Evolutionary conservation across 169 alveolate genomes (phyloP).

Genomic region (Eimeria maxima): DNA sequence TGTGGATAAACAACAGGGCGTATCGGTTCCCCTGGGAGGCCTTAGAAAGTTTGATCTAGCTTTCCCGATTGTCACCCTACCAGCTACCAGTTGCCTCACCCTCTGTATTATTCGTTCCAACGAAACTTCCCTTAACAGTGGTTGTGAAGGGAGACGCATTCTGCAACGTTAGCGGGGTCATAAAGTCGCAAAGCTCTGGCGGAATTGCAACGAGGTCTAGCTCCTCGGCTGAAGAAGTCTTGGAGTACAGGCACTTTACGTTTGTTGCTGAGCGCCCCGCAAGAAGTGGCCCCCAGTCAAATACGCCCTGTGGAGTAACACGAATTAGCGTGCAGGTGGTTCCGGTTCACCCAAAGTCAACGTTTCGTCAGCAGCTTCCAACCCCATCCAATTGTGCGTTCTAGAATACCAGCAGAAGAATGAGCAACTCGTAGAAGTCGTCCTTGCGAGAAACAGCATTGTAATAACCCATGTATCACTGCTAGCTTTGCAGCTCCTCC

Average conservation of each 20-base stretch:
- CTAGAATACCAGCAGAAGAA: background rate
- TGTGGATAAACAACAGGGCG: background rate
- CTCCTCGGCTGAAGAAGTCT: slow-evolving; percentile 14
- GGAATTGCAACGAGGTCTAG: slow-evolving; percentile 53
- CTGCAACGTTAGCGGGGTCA: slow-evolving; percentile 15
- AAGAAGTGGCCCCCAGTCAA: slow-evolving; percentile 97
- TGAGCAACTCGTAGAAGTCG: background rate
- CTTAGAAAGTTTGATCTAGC: background rate
- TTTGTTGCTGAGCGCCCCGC: slow-evolving; percentile 92
- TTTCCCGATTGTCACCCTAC: background rate
- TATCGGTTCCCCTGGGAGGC: no score
- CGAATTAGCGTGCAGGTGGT: background rate
- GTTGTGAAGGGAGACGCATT: slow-evolving; percentile 68
- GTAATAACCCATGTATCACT: background rate
- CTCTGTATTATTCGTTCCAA: slow-evolving; percentile 1
- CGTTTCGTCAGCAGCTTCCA: background rate
- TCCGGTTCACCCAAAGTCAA: background rate
- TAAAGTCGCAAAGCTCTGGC: slow-evolving; percentile 49
- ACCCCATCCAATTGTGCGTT: background rate
- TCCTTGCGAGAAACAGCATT: no score
- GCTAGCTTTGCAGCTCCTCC: background rate
- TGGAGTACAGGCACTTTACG: slow-evolving; percentile 64
- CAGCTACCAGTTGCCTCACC: slow-evolving; percentile 9
- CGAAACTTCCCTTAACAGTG: slow-evolving; percentile 65
- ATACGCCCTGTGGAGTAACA: slow-evolving; percentile 86